A percentile compares a stretch with the other conserved stretches of the same genome.
Conservation (phyloP, 2,329 filamentous ascomycete genomes). For the Aspergillaceae sp. region DNA sequence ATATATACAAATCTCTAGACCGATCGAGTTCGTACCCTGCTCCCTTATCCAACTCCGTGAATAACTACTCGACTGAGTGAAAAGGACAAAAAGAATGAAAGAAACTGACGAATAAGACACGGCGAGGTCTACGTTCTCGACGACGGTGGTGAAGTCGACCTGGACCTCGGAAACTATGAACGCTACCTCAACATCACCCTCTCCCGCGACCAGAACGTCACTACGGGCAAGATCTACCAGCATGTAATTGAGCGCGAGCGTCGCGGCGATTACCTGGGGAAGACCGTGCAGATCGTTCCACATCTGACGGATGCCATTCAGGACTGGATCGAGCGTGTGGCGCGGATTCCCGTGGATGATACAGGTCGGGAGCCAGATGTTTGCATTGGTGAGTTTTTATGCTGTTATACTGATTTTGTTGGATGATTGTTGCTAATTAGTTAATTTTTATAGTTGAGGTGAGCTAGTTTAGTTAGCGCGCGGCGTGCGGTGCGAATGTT, state of each 20-base stretch:
- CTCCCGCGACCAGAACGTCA: slow-evolving; percentile 87
- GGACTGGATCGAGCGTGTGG: slow-evolving; percentile 83
- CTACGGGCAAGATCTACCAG: slow-evolving; percentile 91
- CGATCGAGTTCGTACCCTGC: background rate
- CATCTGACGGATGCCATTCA: slow-evolving; percentile 88
- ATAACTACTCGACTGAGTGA: too few relatives aligned
- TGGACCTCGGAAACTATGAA: slow-evolving; percentile 70
- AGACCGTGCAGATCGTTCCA: slow-evolving; percentile 83
- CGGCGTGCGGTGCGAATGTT: too few relatives aligned
- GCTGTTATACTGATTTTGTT: background rate
- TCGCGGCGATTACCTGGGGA: slow-evolving; percentile 71
- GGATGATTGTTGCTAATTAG: background rate
- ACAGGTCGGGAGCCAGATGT: slow-evolving; percentile 77
- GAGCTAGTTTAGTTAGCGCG: too few relatives aligned
- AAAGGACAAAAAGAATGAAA: too few relatives aligned
- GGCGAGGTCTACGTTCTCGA: slow-evolving; percentile 84
- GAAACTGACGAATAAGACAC: slow-evolving; percentile 31
- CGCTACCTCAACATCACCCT: slow-evolving; percentile 75
- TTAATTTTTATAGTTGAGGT: slow-evolving; percentile 7
- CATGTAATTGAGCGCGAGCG: slow-evolving; percentile 72
- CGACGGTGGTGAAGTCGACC: slow-evolving; percentile 69
- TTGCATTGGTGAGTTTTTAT: slow-evolving; percentile 62
- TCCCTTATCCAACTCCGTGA: background rate
- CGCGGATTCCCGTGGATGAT: slow-evolving; percentile 77
- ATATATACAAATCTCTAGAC: background rate